Base-by-base conservation (phyloP, 306 rosid species). In the Fagus sylvatica region DNA sequence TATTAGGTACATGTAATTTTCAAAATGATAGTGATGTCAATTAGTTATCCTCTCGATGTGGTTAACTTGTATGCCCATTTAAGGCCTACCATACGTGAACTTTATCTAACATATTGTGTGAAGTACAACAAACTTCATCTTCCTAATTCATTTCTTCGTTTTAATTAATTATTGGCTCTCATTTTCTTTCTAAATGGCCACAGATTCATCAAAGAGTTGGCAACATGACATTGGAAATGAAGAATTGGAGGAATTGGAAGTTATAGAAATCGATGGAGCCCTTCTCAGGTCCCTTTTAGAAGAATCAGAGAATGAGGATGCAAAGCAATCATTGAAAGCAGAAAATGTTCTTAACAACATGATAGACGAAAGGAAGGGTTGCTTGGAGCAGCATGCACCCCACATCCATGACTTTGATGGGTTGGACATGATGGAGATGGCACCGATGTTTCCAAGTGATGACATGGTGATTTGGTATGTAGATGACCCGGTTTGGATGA, bases 231-330 rank as follows among this genome's bases (percentile, higher is more conserved):
- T 77, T 69, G 85, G 19, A 60, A 60, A 72, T 40, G 81, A 40
- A 59, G 93, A 79, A 36, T 74, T 90, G 57, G 96, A 78, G 54
- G 81, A 88, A 65, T 85, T 83, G 65, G 90, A 88, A 76, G 89
- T 51, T 43, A 51, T 83, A 70, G 96, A 90, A 75, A 83, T 83
- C 9, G 96, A 90, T 72, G 93, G 71, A 22, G 87, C 81, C 61
- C 82, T 90, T 72, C 85, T 90, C 2, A 80, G 91, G 69, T 91
- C 88, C 57, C 64, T 90, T 82, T 86, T 88, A 2, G 85, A 88
- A 54, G 91, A 85, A 10, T 46, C 51, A 42, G 91, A 85, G 75
- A 53, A 22, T 15, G 77, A 61, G 51, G 78, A 72, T 49, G 77
- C 39, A 1, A 41, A 46, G 51, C 15, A 79, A 72, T 46, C 75